Percentiles rank a stretch among this genome's conserved stretches.
Evolutionary conservation across 73 alveolate species (phyloP).

Genomic region (Paramecium sonneborni): DNA sequence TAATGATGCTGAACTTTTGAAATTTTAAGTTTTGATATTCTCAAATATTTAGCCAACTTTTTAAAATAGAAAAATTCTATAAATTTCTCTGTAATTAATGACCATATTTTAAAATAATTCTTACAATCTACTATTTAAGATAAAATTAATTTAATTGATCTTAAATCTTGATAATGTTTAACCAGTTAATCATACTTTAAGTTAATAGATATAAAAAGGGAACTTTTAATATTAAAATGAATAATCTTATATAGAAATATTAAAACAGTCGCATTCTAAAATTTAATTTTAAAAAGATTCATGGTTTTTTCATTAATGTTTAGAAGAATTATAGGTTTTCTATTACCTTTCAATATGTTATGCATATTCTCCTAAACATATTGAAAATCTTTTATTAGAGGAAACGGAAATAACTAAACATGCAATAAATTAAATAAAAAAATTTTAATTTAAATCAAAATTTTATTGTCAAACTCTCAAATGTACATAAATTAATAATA

Average conservation of each 20-base stretch:
- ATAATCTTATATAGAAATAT: not conserved
- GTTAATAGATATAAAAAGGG: not conserved
- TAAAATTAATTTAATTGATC: not conserved
- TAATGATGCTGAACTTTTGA: not conserved
- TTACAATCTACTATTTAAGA: not conserved
- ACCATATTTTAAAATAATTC: not conserved
- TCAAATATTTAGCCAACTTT: not conserved
- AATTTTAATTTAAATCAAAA: not conserved
- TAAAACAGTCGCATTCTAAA: not conserved
- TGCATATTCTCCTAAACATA: not conserved
- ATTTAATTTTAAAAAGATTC: not conserved
- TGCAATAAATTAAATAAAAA: not conserved
- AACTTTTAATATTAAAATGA: not conserved
- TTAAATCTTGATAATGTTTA: not conserved
- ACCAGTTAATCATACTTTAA: not conserved
- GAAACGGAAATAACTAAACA: not conserved
- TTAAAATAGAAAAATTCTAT: not conserved
- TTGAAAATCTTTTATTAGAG: not conserved
- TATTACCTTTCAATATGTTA: not conserved
- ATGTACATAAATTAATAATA: not conserved
- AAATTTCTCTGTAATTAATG: not conserved
- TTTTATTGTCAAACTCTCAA: not conserved
- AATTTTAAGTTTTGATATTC: not conserved
- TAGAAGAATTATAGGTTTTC: not conserved
- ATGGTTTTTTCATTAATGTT: not conserved